A percentile compares a stretch with the other conserved stretches of the same genome.
phyloP scores from a whole-genome alignment of 2,329 filamentous ascomycete genomes.

The Fusarium napiforme region DNA sequence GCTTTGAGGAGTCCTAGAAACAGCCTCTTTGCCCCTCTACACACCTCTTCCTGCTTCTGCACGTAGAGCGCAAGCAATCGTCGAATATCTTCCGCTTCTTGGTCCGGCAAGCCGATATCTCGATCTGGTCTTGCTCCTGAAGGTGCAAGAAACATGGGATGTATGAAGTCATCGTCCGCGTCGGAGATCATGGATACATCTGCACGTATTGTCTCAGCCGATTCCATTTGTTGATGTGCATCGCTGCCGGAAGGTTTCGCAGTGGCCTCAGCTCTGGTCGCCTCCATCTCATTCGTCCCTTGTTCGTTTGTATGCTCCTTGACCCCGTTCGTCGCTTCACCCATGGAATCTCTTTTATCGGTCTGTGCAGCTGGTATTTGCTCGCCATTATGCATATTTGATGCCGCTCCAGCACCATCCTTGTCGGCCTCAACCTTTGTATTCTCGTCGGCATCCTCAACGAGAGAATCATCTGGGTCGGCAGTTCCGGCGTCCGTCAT shows the following conservation, averaged over 20 bases:
- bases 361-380: background rate
- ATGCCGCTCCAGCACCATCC: background rate
- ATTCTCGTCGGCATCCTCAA: conserved; percentile 20
- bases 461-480: conserved; percentile 34
- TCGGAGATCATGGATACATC: conserved; percentile 11
- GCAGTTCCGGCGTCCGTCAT: conserved; percentile 47
- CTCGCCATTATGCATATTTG: conserved; percentile 23
- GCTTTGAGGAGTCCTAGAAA: conserved; percentile 78
- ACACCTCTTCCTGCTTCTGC: conserved; percentile 87
- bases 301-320: conserved; percentile 1
- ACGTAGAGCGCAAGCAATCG: conserved; percentile 79
- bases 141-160: conserved; percentile 79
- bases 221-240: conserved; percentile 9
- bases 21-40: conserved; percentile 74
- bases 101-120: conserved; percentile 75
- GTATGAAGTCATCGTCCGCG: conserved; percentile 66
- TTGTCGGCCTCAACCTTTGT: conserved; percentile 18
- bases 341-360: background rate
- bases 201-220: conserved; percentile 14
- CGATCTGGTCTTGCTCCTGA: conserved; percentile 70
- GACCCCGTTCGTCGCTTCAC: conserved; percentile 11
- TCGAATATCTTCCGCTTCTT: conserved; percentile 82
- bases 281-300: background rate
- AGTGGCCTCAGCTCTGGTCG: background rate
- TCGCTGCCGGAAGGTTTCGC: conserved; percentile 9